Base-by-base conservation (phyloP, 1,139 yeast genomes). In the Suhomyces choctaworum region DNA sequence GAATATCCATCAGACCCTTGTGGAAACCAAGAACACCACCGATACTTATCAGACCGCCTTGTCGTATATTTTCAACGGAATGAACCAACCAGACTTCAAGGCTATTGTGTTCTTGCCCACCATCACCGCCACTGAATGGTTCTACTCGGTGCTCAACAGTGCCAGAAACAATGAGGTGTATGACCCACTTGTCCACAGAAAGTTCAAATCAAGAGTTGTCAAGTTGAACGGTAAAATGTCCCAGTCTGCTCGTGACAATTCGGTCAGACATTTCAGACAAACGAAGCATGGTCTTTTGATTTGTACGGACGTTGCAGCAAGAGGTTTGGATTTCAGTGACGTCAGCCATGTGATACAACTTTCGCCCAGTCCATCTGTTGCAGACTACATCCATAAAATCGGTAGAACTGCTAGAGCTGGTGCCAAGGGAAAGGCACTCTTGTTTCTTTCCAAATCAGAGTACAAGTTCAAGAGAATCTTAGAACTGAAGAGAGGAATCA, bases 391-490 rank as follows among this genome's bases (percentile, higher is more conserved):
- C 52, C 98, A 92, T 65, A 81, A 97, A 62, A 97, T 92, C 23
- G 98, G 98, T 46, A 82, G 98, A 73, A 92, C 98, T 17, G 98
- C 98, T 12, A 81, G 98, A 68, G 95, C 92, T 41, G 97, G 97
- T 42, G 76, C 77, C 46, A 67, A 72, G 23, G 98, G 98, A 47
- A 66, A 67, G 25, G 82, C 92, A 2, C 58, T 75, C 7, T 56
- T 80, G 29, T 80, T 77, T 50, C 48, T 74, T 28, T 60, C 78
- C 14, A 54, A 65, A 36, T 53, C 59, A 21, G 90, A 84, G 57
- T 44, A 56, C 24, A 68, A 69, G 14, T 82, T 74, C 54, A 59
- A 72, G 32, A 55, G 58, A 22, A 58, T 62, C 3, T 67, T 83
- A 49, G 51, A 60, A 32, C 51, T 53, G 19, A 62, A 70, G 32